Evolutionary conservation across 345 rosid species (phyloP).

Genomic region (Aquilaria yunnanensis): DNA sequence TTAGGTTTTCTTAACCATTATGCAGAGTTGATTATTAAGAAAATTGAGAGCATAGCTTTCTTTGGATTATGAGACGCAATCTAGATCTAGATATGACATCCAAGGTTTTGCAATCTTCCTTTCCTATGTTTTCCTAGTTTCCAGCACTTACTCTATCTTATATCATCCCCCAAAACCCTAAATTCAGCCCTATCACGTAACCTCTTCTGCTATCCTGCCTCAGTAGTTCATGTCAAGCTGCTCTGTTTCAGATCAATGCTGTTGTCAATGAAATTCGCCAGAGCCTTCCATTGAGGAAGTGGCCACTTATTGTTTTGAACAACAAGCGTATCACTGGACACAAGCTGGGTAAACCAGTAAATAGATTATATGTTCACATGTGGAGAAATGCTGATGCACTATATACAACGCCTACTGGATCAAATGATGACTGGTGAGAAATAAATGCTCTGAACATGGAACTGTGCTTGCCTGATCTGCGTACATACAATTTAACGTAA

Average conservation of each 20-base stretch:
- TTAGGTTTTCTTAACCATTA: no score
- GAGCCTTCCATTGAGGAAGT: constrained; percentile 48
- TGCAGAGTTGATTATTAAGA: no score
- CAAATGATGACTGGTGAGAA: constrained; percentile 74
- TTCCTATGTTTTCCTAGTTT: no score
- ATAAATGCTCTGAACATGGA: not conserved
- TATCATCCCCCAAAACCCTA: not conserved
- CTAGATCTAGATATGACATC: no score
- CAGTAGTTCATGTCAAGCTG: constrained; percentile 3
- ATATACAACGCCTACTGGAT: constrained; percentile 64
- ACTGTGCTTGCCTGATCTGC: not conserved
- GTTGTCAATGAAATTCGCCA: constrained; percentile 54
- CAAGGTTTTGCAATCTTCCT: no score
- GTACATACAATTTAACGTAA: constrained; percentile 2
- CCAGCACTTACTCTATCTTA: no score
- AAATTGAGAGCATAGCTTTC: no score
- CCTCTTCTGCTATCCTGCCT: not conserved
- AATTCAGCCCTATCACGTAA: no score
- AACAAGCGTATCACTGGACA: constrained; percentile 38
- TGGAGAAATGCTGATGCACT: constrained; percentile 62
- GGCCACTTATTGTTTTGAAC: constrained; percentile 71
- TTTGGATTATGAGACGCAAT: no score
- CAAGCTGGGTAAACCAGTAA: constrained; percentile 37
- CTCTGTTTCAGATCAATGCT: constrained; percentile 37
- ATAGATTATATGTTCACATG: constrained; percentile 42